Percentiles rank a stretch among this genome's conserved stretches.
phyloP scores from a whole-genome alignment of 441 rosid genomes.

The Geranium incanum region DNA sequence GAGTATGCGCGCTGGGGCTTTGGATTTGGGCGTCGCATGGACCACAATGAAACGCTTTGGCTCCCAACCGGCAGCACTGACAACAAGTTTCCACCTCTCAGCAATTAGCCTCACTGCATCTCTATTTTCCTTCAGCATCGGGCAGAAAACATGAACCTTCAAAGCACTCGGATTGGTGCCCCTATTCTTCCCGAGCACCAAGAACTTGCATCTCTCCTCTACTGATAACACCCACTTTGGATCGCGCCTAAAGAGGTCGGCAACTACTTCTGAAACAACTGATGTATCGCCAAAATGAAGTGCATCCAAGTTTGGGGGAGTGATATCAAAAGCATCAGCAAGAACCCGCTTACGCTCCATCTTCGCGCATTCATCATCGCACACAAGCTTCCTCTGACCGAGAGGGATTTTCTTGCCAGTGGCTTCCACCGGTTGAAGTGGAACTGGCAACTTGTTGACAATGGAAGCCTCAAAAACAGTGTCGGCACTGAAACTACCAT shows the following conservation, averaged over 20 bases:
- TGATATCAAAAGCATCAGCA: conserved; percentile 91
- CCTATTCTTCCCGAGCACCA: conserved; percentile 82
- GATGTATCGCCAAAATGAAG: conserved; percentile 88
- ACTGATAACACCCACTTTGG: conserved; percentile 85
- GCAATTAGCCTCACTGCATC: conserved; percentile 81
- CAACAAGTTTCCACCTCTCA: conserved; percentile 90
- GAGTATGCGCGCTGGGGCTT: conserved; percentile 65
- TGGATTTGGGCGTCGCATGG: conserved; percentile 71
- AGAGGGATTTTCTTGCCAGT: conserved; percentile 56
- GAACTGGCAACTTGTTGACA: conserved; percentile 59
- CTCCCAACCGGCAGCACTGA: conserved; percentile 85
- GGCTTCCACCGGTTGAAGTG: conserved; percentile 71
- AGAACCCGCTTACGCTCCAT: conserved; percentile 86
- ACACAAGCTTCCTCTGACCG: conserved; percentile 82
- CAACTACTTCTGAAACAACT: conserved; percentile 57
- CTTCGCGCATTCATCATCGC: conserved; percentile 89
- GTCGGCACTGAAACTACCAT: conserved; percentile 34
- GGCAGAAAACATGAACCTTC: conserved; percentile 87
- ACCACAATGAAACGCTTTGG: conserved; percentile 85
- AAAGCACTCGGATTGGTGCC: conserved; percentile 42
- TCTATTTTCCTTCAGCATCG: conserved; percentile 92
- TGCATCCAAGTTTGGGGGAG: conserved; percentile 67
- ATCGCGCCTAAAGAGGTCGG: conserved; percentile 84
- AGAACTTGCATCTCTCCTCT: conserved; percentile 89
- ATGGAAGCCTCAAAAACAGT: conserved; percentile 61